Conservation (phyloP, 306 rosid species). For the Psophocarpus tetragonolobus region DNA sequence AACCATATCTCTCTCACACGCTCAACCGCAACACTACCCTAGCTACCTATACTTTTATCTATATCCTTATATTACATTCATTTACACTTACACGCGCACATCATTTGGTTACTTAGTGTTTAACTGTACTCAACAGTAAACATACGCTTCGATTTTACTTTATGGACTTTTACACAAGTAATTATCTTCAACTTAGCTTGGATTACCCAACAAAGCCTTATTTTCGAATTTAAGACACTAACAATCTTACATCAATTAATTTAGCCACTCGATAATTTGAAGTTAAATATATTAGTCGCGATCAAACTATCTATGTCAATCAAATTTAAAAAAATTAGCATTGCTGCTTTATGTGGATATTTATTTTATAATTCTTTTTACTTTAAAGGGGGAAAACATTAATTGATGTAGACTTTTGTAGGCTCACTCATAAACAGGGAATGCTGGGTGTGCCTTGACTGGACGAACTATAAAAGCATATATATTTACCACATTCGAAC, state of each 20-base stretch:
- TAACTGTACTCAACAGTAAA: neutral
- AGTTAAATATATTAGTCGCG: neutral
- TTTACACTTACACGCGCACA: neutral
- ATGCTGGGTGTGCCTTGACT: slow-evolving; percentile 6
- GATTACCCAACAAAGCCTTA: no score
- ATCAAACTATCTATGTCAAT: neutral
- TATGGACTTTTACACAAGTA: no score
- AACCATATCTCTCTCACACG: neutral
- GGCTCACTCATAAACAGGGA: neutral
- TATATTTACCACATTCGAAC: slow-evolving; percentile 8
- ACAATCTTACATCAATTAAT: no score
- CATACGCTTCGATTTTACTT: no score
- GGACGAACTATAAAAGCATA: neutral
- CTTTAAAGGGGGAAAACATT: neutral
- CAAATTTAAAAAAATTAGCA: neutral
- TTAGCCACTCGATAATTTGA: no score
- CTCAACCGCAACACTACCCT: slow-evolving; percentile 1
- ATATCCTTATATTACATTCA: neutral
- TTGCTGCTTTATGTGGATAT: neutral
- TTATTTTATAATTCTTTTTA: neutral
- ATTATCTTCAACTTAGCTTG: no score
- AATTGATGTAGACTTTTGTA: slow-evolving; percentile 10
- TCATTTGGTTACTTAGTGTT: neutral
- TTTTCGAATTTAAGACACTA: no score
- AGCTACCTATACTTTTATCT: neutral